Evolutionary conservation across 78 protist species (phyloP).

Genomic region (Mantamonas sphyraenae): DNA sequence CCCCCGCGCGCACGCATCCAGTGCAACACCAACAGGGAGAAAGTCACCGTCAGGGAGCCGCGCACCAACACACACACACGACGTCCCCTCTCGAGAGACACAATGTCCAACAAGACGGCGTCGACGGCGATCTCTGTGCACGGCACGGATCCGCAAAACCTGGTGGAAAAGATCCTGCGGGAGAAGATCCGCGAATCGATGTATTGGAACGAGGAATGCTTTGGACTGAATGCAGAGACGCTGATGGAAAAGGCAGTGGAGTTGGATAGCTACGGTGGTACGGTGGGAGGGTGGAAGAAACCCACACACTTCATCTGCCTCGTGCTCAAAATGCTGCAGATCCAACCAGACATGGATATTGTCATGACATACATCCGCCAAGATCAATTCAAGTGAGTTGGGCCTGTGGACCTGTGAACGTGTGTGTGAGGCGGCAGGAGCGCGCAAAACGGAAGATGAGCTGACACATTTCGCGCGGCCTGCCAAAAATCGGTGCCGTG

Average conservation of each 20-base stretch:
- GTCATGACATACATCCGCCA: constrained; percentile 77
- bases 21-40: too few species aligned
- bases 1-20: too few species aligned
- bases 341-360: constrained; percentile 86
- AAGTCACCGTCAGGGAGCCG: too few species aligned
- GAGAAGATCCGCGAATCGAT: constrained; percentile 52
- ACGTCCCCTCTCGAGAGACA: too few species aligned
- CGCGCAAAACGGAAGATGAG: too few species aligned
- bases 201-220: constrained; percentile 96
- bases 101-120: constrained; percentile 10
- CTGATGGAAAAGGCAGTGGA: constrained; percentile 88
- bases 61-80: too few species aligned
- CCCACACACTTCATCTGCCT: constrained; percentile 89
- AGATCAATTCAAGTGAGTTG: constrained; percentile 73
- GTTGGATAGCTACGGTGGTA: constrained; percentile 75
- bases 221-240: constrained; percentile 81
- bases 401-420: too few species aligned
- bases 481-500: too few species aligned
- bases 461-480: too few species aligned
- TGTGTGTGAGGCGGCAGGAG: too few species aligned
- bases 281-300: constrained; percentile 70
- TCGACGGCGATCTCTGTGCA: constrained; percentile 12
- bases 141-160: constrained; percentile 55
- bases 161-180: constrained; percentile 85
- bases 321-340: constrained; percentile 76